phyloP scores from a whole-genome alignment of 1,139 yeast genomes.

The Sugiyamaella castrensis region DNA sequence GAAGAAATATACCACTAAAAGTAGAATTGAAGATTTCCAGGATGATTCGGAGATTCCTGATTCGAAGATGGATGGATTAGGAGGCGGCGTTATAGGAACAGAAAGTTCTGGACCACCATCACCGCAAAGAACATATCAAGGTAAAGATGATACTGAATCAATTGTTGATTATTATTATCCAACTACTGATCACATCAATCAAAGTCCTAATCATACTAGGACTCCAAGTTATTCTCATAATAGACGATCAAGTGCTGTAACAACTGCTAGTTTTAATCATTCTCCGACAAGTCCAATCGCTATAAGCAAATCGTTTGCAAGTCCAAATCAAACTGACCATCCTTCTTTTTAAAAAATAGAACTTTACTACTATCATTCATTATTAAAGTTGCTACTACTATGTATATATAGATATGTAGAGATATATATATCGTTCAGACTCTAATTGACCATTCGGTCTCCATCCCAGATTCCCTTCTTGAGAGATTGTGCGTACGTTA shows the following conservation, averaged over 20 bases:
- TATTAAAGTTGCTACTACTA: too few species aligned
- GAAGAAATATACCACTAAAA: neutral
- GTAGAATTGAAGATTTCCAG: slow-evolving; percentile 3
- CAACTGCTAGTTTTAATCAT: slow-evolving; percentile 1
- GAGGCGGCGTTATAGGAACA: neutral
- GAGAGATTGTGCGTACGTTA: too few species aligned
- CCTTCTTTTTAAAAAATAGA: too few species aligned
- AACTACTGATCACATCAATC: slow-evolving; percentile 7
- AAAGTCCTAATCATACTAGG: slow-evolving; percentile 1
- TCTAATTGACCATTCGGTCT: too few species aligned
- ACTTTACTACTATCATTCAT: too few species aligned
- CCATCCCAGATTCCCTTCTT: too few species aligned
- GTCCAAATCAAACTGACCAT: too few species aligned
- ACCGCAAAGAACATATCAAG: neutral
- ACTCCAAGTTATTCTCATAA: slow-evolving; percentile 8
- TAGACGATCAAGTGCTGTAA: slow-evolving; percentile 4
- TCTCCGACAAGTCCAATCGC: slow-evolving; percentile 5
- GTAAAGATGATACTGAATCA: slow-evolving; percentile 12
- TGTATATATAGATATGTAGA: too few species aligned
- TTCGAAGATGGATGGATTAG: neutral
- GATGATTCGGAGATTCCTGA: neutral
- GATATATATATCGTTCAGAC: too few species aligned
- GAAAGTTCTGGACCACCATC: slow-evolving; percentile 2
- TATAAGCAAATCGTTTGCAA: too few species aligned
- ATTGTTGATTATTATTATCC: slow-evolving; percentile 16